These are phyloP conservation scores for Petunia secreta DNA, from an alignment of 257 asterid genomes.

Conservation along the genomic window DNA sequence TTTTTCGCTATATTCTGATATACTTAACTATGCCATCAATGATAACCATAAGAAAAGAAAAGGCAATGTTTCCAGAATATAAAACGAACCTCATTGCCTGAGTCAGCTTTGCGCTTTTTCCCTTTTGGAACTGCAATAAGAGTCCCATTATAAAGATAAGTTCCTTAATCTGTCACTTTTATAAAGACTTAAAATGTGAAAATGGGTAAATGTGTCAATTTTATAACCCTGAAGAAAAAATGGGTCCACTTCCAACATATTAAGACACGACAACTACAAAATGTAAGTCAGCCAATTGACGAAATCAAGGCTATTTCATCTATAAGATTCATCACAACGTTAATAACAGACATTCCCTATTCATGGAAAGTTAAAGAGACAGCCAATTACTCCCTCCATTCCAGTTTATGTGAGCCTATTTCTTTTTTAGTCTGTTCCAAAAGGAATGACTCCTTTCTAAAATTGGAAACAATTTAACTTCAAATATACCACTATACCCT, in stretches of 20 bases:
- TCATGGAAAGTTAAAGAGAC: neutral
- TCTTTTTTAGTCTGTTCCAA: too few relatives aligned
- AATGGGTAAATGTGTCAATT: constrained; percentile 23
- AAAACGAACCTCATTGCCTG: constrained; percentile 65
- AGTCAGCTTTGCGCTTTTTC: constrained; percentile 79
- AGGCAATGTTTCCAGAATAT: constrained; percentile 10
- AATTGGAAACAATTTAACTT: too few relatives aligned
- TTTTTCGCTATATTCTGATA: too few relatives aligned
- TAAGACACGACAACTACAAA: neutral
- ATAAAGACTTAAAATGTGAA: too few relatives aligned
- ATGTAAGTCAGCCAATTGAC: neutral
- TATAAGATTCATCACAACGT: neutral
- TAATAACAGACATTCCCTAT: neutral
- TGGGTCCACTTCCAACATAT: constrained; percentile 2
- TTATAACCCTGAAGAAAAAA: neutral
- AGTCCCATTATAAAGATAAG: constrained; percentile 21
- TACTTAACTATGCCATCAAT: neutral
- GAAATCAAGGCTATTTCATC: constrained; percentile 12
- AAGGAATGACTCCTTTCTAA: too few relatives aligned
- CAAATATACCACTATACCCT: too few relatives aligned
- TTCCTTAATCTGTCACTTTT: too few relatives aligned
- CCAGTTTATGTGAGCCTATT: too few relatives aligned
- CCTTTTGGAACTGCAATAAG: constrained; percentile 68
- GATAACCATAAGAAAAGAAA: neutral
- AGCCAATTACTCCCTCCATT: too few relatives aligned